Conservation (phyloP, 305 asterid species). For the Striga hermonthica region DNA sequence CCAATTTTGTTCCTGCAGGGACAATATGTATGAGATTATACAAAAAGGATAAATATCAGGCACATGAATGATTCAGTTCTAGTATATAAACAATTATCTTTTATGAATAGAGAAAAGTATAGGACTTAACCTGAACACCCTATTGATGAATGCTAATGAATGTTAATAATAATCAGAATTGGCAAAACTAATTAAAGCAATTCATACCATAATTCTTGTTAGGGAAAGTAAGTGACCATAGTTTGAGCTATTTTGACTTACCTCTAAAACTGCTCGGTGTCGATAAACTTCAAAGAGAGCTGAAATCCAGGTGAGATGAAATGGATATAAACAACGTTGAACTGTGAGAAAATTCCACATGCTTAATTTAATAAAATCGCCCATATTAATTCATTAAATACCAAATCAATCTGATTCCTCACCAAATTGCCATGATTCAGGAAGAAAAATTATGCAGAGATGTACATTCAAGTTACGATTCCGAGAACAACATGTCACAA, state of each 20-base stretch:
- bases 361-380: too few relatives aligned
- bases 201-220: slow-evolving; percentile 6
- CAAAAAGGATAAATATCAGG: slow-evolving; percentile 17
- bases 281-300: slow-evolving; percentile 79
- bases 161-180: slow-evolving; percentile 15
- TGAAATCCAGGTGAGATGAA: slow-evolving; percentile 34
- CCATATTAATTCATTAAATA: too few relatives aligned
- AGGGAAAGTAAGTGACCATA: slow-evolving; percentile 20
- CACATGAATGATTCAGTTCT: background rate
- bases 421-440: too few relatives aligned
- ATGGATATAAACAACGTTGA: background rate
- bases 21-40: slow-evolving; percentile 17
- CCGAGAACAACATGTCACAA: too few relatives aligned
- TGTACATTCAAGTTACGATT: too few relatives aligned
- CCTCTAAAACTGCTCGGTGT: slow-evolving; percentile 91
- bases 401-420: too few relatives aligned
- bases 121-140: too few relatives aligned
- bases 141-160: too few relatives aligned
- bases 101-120: background rate
- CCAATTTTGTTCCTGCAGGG: slow-evolving; percentile 43
- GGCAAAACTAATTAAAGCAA: slow-evolving; percentile 21
- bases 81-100: background rate
- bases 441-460: too few relatives aligned
- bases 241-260: slow-evolving; percentile 27
- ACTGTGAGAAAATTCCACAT: too few relatives aligned